Conservation (phyloP, 2,329 filamentous ascomycete genomes). For the Endothia cerciana region DNA sequence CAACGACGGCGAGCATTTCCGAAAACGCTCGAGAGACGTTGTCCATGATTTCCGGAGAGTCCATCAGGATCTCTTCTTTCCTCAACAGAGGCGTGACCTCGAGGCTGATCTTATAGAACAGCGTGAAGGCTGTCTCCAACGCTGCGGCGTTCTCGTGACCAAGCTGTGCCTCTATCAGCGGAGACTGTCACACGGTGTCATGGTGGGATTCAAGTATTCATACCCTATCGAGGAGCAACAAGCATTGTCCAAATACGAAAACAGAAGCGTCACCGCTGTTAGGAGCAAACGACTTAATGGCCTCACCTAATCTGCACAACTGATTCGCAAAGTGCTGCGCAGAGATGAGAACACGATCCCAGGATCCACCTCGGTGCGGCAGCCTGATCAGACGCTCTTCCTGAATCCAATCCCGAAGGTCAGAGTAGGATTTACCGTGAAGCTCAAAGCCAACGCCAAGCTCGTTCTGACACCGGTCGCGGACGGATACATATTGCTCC, state of each 20-base stretch:
- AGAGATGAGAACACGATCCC: constrained; percentile 9
- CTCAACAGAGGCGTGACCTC: neutral
- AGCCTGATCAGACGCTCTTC: constrained; percentile 11
- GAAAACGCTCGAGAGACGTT: constrained; percentile 3
- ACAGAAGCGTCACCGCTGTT: constrained; percentile 1
- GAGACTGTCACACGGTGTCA: neutral
- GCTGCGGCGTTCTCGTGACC: constrained; percentile 9
- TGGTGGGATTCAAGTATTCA: neutral
- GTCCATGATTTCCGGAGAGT: constrained; percentile 4
- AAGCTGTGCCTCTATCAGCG: constrained; percentile 4
- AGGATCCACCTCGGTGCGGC: constrained; percentile 4
- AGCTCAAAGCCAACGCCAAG: neutral
- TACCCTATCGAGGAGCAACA: constrained; percentile 11
- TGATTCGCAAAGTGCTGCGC: constrained; percentile 10
- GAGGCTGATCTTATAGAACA: constrained; percentile 10
- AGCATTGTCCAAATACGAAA: constrained; percentile 13
- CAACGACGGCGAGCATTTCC: constrained; percentile 5
- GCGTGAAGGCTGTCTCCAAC: constrained; percentile 10
- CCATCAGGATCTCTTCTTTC: neutral
- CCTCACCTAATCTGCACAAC: neutral
- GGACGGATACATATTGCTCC: constrained; percentile 1
- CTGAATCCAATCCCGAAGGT: constrained; percentile 4
- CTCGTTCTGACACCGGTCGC: constrained; percentile 4
- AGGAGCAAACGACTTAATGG: constrained; percentile 10
- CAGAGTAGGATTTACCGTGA: neutral